These are phyloP conservation scores for Colletotrichum destructivum DNA, from an alignment of 2,329 filamentous ascomycete species.

Conservation along the genomic window DNA sequence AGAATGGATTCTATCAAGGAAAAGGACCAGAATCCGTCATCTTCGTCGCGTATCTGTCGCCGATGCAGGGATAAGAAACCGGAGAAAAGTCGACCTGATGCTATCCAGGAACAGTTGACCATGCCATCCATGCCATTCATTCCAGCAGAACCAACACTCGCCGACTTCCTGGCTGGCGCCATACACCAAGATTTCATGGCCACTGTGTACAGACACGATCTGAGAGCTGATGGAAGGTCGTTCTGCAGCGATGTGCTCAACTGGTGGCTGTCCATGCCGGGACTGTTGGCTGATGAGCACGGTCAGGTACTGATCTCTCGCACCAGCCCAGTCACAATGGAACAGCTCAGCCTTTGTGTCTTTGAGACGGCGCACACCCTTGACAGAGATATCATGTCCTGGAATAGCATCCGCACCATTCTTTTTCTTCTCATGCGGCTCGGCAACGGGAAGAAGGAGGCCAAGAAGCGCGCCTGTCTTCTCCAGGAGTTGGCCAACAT, in stretches of 20 bases:
- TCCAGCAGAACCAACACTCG: background rate
- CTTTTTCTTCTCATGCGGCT: conserved; percentile 50
- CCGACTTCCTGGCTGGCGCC: background rate
- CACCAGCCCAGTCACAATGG: conserved; percentile 52
- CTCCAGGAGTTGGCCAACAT: conserved; percentile 63
- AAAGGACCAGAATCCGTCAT: background rate
- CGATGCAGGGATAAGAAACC: background rate
- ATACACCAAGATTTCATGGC: background rate
- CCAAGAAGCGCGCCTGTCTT: conserved; percentile 48
- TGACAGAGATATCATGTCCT: conserved; percentile 55
- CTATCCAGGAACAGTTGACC: background rate
- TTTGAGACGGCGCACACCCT: conserved; percentile 58
- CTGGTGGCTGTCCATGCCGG: conserved; percentile 57
- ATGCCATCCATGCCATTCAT: background rate
- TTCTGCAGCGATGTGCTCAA: background rate
- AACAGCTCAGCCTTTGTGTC: conserved; percentile 57
- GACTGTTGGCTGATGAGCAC: conserved; percentile 60
- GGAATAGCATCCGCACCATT: conserved; percentile 57
- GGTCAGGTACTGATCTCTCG: conserved; percentile 53
- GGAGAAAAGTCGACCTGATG: background rate
- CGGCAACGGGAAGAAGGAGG: conserved; percentile 49
- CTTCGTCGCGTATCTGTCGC: background rate
- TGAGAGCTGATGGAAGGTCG: background rate
- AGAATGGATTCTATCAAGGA: background rate
- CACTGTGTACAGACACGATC: background rate